Percentiles rank a stretch among this genome's conserved stretches.
Evolutionary conservation across 768 basidiomycete species (phyloP).

Genomic region (Gymnopilus dilepis): DNA sequence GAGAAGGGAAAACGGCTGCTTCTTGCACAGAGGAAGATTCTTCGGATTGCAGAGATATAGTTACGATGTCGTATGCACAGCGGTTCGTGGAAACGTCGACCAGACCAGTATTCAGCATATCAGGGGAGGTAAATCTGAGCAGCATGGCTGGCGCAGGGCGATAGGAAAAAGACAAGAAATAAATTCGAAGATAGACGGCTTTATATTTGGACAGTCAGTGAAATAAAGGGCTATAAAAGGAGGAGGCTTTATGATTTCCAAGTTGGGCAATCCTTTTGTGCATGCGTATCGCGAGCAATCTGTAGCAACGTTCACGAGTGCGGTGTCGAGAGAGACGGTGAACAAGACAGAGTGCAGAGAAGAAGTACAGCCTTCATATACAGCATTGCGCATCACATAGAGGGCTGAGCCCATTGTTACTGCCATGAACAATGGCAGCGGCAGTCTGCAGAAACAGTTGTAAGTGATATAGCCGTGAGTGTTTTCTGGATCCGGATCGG

Average conservation of each 20-base stretch:
- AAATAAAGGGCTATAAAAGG: slow-evolving; percentile 38
- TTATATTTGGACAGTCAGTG: slow-evolving; percentile 14
- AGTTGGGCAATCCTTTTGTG: slow-evolving; percentile 53
- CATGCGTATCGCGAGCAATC: background rate
- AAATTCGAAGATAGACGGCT: background rate
- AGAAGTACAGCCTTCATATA: background rate
- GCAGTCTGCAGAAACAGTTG: no score
- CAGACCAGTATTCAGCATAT: slow-evolving; percentile 62
- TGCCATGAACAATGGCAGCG: slow-evolving; percentile 1
- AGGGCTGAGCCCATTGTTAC: background rate
- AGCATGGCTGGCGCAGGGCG: slow-evolving; percentile 44
- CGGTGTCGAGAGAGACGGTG: background rate
- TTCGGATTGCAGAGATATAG: slow-evolving; percentile 35
- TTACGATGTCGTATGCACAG: slow-evolving; percentile 54
- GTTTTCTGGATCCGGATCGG: no score
- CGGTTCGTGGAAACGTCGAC: slow-evolving; percentile 57
- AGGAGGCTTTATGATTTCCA: slow-evolving; percentile 47
- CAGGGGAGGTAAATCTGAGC: slow-evolving; percentile 61
- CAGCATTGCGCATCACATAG: background rate
- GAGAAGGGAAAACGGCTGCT: background rate
- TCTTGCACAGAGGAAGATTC: slow-evolving; percentile 16
- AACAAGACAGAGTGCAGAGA: background rate
- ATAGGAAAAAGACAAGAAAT: background rate
- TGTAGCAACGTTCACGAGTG: background rate
- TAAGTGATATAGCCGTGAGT: no score